Conservation (phyloP, 768 basidiomycete genomes). For the Podaxis sp. region DNA sequence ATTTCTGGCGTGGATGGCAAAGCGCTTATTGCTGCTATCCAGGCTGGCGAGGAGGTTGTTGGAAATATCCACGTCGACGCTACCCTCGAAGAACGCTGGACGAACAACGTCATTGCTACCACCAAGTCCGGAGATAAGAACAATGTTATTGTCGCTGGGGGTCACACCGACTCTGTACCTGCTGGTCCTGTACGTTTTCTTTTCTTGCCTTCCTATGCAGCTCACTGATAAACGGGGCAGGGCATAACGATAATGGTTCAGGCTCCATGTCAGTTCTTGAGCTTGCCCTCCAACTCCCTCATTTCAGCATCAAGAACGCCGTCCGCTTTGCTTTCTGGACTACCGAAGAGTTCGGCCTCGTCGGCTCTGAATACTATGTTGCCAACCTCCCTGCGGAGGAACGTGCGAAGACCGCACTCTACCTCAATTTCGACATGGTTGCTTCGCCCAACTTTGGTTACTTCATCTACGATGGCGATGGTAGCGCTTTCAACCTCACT, state of each 20-base stretch:
- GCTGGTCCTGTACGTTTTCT: conserved; percentile 27
- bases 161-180: conserved; percentile 31
- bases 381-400: conserved; percentile 25
- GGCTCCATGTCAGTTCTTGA: conserved; percentile 30
- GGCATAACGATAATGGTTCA: conserved; percentile 32
- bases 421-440: conserved; percentile 37
- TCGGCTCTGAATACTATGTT: conserved; percentile 32
- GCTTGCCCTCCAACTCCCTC: conserved; percentile 27
- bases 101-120: conserved; percentile 31
- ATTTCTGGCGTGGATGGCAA: conserved; percentile 25
- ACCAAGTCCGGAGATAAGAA: conserved; percentile 28
- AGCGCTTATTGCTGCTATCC: conserved; percentile 24
- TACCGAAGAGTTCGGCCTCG: conserved; percentile 31
- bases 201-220: neutral
- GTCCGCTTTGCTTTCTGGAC: conserved; percentile 35
- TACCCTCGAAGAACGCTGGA: conserved; percentile 24
- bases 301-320: conserved; percentile 29
- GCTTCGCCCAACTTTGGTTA: conserved; percentile 31
- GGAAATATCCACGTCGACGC: conserved; percentile 27
- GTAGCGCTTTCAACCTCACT: conserved; percentile 27
- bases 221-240: conserved; percentile 13
- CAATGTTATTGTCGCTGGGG: conserved; percentile 29
- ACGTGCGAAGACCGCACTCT: conserved; percentile 29
- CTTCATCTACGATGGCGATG: conserved; percentile 32
- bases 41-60: conserved; percentile 23